These are phyloP conservation scores for Mallotus nudiflorus DNA, from an alignment of 345 rosid species.

Conservation along the genomic window DNA sequence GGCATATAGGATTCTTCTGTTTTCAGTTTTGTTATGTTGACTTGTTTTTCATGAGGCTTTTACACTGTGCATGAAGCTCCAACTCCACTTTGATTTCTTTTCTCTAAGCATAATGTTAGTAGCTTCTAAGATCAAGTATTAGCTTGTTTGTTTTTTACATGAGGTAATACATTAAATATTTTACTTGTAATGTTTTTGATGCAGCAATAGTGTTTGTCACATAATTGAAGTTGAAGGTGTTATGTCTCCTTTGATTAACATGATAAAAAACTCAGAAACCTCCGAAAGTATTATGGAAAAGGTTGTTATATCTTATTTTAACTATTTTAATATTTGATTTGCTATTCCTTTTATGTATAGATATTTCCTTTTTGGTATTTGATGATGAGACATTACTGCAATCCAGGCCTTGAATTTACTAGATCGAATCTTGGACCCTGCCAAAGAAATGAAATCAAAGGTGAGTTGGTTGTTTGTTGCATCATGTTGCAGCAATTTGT, in stretches of 20 bases:
- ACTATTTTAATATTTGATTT: not conserved
- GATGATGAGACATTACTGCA: constrained; percentile 19
- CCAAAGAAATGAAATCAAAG: constrained; percentile 74
- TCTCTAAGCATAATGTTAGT: not conserved
- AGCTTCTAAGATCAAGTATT: not conserved
- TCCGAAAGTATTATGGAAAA: constrained; percentile 52
- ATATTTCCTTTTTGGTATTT: constrained; percentile 14
- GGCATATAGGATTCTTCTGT: no score
- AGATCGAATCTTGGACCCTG: constrained; percentile 69
- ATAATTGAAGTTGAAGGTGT: constrained; percentile 75
- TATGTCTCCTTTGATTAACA: constrained; percentile 47
- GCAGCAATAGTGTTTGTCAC: constrained; percentile 64
- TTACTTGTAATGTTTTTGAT: constrained; percentile 23
- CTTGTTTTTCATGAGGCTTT: no score
- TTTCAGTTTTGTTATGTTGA: no score
- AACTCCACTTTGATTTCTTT: not conserved
- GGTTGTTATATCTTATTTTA: constrained; percentile 38
- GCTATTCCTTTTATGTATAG: constrained; percentile 2
- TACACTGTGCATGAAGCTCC: no score
- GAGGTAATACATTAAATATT: not conserved
- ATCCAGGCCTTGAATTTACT: constrained; percentile 71
- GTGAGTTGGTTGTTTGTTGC: constrained; percentile 38
- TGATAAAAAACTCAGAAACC: constrained; percentile 48
- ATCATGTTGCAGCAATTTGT: constrained; percentile 9
- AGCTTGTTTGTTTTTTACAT: constrained; percentile 9